Evolutionary conservation across 805 yeast genomes (phyloP).

Genomic region (Cyberlindnera maclurae): DNA sequence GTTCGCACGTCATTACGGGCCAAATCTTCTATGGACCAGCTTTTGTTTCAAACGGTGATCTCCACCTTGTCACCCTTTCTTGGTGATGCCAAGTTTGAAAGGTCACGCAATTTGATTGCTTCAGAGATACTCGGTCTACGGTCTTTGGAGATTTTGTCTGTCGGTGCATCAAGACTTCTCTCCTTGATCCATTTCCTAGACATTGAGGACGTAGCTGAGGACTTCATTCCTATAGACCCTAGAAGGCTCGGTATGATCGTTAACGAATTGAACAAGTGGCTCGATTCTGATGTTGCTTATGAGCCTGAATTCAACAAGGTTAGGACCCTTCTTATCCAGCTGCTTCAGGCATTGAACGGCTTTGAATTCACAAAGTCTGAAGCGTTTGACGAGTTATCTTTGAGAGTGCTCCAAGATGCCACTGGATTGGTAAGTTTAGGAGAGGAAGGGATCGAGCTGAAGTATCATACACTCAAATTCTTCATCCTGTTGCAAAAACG

Average conservation of each 20-base stretch:
- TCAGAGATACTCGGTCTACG: conserved; percentile 58
- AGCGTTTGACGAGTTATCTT: conserved; percentile 31
- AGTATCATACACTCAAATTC: conserved; percentile 39
- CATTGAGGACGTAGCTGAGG: conserved; percentile 20
- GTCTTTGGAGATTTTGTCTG: conserved; percentile 31
- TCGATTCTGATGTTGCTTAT: conserved; percentile 55
- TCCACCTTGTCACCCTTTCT: conserved; percentile 30
- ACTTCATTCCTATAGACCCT: conserved; percentile 14
- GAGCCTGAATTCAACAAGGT: conserved; percentile 45
- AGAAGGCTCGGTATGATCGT: conserved; percentile 54
- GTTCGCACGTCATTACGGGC: conserved; percentile 29
- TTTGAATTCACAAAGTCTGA: conserved; percentile 23
- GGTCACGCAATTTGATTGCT: conserved; percentile 52
- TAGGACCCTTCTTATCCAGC: conserved; percentile 33
- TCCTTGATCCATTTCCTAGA: conserved; percentile 38
- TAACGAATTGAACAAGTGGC: conserved; percentile 46
- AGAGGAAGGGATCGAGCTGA: conserved; percentile 34
- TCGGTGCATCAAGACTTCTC: conserved; percentile 41
- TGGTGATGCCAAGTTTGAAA: conserved; percentile 33
- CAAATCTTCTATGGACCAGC: conserved; percentile 23
- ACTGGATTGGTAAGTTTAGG: conserved; percentile 35
- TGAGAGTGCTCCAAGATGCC: conserved; percentile 36
- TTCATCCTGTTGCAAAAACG: conserved; percentile 26
- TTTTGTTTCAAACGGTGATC: conserved; percentile 27
- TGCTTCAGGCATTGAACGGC: conserved; percentile 38